Conservation (phyloP, 352 stramenopile genomes). For the Phytophthora uliginosa region DNA sequence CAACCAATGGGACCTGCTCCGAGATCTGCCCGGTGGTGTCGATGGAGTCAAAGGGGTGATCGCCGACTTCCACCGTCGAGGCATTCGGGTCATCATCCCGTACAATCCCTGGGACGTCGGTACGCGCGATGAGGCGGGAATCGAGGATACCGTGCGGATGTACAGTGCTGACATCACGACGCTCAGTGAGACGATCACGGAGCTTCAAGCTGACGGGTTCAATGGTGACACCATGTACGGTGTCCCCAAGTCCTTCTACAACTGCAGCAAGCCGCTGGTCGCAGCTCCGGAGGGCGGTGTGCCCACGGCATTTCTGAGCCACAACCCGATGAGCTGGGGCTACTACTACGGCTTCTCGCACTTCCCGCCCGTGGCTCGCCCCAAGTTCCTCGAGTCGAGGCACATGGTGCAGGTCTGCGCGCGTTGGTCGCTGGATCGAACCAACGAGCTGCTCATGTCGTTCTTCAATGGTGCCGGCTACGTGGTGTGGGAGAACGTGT, state of each 20-base stretch:
- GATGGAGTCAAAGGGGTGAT: slow-evolving; percentile 57
- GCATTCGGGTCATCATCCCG: slow-evolving; percentile 76
- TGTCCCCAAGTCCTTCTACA: slow-evolving; percentile 84
- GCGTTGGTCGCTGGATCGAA: slow-evolving; percentile 83
- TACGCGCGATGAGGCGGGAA: slow-evolving; percentile 64
- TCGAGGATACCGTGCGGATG: slow-evolving; percentile 70
- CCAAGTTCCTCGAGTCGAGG: slow-evolving; percentile 84
- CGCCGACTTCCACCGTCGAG: slow-evolving; percentile 65
- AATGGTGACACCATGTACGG: slow-evolving; percentile 93
- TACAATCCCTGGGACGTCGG: slow-evolving; percentile 90
- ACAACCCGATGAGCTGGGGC: slow-evolving; percentile 87
- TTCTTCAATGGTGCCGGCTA: slow-evolving; percentile 92
- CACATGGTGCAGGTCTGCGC: slow-evolving; percentile 89
- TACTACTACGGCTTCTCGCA: slow-evolving; percentile 77
- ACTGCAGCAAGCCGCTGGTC: slow-evolving; percentile 68
- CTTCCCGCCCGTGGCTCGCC: slow-evolving; percentile 75
- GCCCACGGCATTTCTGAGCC: slow-evolving; percentile 62
- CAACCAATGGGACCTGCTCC: slow-evolving; percentile 85
- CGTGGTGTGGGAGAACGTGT: slow-evolving; percentile 92
- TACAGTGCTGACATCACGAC: slow-evolving; percentile 79
- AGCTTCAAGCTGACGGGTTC: slow-evolving; percentile 75
- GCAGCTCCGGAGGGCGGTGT: slow-evolving; percentile 76
- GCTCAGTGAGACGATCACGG: slow-evolving; percentile 48
- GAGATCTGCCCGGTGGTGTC: slow-evolving; percentile 66
- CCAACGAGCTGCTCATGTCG: slow-evolving; percentile 67